Evolutionary conservation across 1,284 basidiomycete species (phyloP).

Genomic region (Spongiforma sp.): DNA sequence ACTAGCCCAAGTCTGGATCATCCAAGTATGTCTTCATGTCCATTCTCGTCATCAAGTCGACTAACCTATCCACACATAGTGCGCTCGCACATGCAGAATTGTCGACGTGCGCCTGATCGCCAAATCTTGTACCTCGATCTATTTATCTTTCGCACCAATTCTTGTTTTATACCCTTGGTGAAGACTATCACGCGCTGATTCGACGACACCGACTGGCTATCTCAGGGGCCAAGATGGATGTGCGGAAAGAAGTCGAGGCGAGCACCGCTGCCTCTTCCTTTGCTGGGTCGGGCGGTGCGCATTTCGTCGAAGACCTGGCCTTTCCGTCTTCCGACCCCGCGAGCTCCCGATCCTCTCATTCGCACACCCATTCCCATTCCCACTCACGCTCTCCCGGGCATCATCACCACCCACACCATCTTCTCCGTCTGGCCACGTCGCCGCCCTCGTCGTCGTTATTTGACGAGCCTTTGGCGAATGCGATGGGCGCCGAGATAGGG

Average conservation of each 20-base stretch:
- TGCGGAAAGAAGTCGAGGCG: constrained; percentile 73
- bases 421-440: too few relatives aligned
- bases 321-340: constrained; percentile 37
- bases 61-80: too few relatives aligned
- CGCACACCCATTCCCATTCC: constrained; percentile 10
- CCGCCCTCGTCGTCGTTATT: constrained; percentile 59
- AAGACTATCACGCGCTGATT: constrained; percentile 82
- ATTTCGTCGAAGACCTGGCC: constrained; percentile 60
- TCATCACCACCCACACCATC: not conserved
- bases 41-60: not conserved
- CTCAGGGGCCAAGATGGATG: constrained; percentile 64
- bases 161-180: constrained; percentile 74
- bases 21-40: constrained; percentile 25
- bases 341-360: constrained; percentile 24
- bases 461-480: constrained; percentile 78
- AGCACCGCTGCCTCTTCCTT: constrained; percentile 51
- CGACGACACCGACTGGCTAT: constrained; percentile 71
- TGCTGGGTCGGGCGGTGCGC: constrained; percentile 46
- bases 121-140: constrained; percentile 66
- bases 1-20: constrained; percentile 8
- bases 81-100: constrained; percentile 81
- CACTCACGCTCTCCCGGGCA: not conserved
- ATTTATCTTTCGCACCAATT: constrained; percentile 86
- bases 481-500: constrained; percentile 70
- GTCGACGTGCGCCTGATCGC: constrained; percentile 67